These are phyloP conservation scores for Scedosporium dehoogii DNA, from an alignment of 2,329 filamentous ascomycete species.

Conservation along the genomic window DNA sequence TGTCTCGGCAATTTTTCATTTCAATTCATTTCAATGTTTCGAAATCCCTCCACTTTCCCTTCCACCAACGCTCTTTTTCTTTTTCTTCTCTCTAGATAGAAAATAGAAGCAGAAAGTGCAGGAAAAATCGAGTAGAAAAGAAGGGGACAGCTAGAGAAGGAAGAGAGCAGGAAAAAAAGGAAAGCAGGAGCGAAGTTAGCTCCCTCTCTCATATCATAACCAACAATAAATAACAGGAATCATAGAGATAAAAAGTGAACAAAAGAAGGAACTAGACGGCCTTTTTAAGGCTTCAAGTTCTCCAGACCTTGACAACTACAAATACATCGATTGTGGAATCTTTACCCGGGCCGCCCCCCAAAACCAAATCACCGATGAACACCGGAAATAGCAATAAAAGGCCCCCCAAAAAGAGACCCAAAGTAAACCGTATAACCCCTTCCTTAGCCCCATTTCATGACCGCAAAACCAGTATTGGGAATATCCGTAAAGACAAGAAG, in stretches of 20 bases:
- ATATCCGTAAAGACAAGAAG: slow-evolving; percentile 10
- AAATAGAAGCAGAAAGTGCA: neutral
- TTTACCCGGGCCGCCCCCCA: neutral
- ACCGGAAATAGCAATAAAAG: slow-evolving; percentile 3
- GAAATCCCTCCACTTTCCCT: neutral
- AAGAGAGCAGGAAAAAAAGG: neutral
- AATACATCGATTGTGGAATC: neutral
- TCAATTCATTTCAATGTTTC: too few relatives aligned
- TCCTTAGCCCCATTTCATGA: neutral
- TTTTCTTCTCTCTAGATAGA: neutral
- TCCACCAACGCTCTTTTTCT: neutral
- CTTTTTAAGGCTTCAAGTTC: neutral
- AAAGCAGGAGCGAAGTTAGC: neutral
- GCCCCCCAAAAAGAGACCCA: neutral
- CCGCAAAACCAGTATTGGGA: slow-evolving; percentile 4
- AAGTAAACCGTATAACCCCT: neutral
- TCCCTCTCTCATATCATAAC: neutral
- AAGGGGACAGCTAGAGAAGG: neutral
- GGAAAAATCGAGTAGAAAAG: neutral
- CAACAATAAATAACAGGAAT: neutral
- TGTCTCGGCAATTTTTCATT: too few relatives aligned
- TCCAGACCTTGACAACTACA: neutral
- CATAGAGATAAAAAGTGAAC: neutral
- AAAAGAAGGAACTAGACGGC: neutral
- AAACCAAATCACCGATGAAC: slow-evolving; percentile 8